These are phyloP conservation scores for Diaporthe humulicola DNA, from an alignment of 2,329 filamentous ascomycete genomes.

Conservation along the genomic window DNA sequence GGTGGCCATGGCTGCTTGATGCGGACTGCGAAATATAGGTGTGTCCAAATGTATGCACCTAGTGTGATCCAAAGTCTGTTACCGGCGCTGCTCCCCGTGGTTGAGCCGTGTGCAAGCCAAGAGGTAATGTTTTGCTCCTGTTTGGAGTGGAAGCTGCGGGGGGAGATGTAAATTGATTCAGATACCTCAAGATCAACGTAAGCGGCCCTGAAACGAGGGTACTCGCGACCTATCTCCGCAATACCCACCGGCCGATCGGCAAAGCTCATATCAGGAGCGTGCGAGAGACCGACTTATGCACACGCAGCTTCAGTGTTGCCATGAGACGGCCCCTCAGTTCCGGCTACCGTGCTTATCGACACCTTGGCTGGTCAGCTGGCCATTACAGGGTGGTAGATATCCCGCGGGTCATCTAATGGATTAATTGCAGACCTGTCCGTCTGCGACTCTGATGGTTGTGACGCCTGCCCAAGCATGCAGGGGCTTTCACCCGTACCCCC, in stretches of 20 bases:
- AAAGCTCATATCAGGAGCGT: neutral
- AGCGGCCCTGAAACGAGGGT: neutral
- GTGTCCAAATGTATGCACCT: neutral
- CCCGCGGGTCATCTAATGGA: slow-evolving; percentile 29
- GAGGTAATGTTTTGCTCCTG: neutral
- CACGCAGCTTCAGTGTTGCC: neutral
- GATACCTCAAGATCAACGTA: neutral
- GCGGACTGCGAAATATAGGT: neutral
- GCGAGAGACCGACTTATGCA: neutral
- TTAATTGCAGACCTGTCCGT: neutral
- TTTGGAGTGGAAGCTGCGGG: neutral
- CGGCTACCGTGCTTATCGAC: slow-evolving; percentile 5
- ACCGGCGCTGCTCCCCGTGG: neutral
- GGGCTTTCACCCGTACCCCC: neutral
- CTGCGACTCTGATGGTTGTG: slow-evolving; percentile 11
- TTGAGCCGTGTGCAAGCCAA: neutral
- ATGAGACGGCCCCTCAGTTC: slow-evolving; percentile 16
- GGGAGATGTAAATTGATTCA: neutral
- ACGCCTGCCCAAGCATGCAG: neutral
- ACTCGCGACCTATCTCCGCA: neutral
- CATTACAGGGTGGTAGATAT: slow-evolving; percentile 23
- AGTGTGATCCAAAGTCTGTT: no score
- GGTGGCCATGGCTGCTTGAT: slow-evolving; percentile 15
- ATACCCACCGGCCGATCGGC: neutral
- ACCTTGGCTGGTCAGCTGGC: neutral